phyloP scores from a whole-genome alignment of 75 land plant species.

The Sequoiadendron giganteum region DNA sequence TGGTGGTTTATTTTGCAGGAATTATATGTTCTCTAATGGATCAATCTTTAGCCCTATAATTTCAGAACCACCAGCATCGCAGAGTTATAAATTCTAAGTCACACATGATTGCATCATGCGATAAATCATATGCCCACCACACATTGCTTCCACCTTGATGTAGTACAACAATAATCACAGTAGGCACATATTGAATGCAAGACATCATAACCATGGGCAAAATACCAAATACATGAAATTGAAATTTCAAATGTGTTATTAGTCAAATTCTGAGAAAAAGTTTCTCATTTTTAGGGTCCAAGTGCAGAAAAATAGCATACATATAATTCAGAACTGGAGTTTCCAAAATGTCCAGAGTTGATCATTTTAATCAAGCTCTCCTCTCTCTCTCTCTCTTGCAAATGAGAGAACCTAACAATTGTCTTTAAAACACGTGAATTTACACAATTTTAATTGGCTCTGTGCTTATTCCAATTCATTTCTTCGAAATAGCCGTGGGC shows the following conservation, averaged over 20 bases:
- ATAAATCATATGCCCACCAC: neutral
- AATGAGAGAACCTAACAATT: conserved; percentile 8
- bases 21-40: neutral
- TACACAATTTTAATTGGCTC: neutral
- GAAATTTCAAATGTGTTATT: neutral
- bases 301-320: conserved; percentile 6
- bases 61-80: neutral
- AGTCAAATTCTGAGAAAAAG: conserved; percentile 1
- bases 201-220: neutral
- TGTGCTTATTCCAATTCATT: conserved; percentile 1
- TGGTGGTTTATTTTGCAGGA: neutral
- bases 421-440: conserved; percentile 4
- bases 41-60: neutral
- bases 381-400: neutral
- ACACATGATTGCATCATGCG: neutral
- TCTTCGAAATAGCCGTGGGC: conserved; percentile 4
- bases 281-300: neutral
- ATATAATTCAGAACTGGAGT: conserved; percentile 7
- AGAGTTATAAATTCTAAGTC: neutral
- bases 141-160: neutral
- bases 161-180: neutral
- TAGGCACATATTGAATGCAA: neutral
- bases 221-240: neutral
- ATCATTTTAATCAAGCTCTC: conserved; percentile 3
- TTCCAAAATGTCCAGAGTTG: conserved; percentile 8